Evolutionary conservation across 2,329 filamentous ascomycete species (phyloP), one percentile per base, ranked within the genome.

Genomic region (Ceratocystis cubensis): DNA sequence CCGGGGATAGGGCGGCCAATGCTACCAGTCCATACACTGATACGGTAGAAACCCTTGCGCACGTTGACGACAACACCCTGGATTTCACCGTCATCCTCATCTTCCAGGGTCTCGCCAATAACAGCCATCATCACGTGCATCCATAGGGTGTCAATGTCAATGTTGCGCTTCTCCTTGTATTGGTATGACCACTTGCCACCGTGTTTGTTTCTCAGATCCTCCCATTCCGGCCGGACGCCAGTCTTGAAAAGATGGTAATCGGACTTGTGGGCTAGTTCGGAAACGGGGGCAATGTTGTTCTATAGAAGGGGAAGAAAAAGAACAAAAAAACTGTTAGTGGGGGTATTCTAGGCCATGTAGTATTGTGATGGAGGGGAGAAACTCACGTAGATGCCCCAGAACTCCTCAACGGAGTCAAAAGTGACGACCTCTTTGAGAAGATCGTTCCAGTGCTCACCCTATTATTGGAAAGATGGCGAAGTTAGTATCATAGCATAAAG

Each of bases 11-110:
- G 84, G 81, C 93, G 93, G 74, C 93, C 93, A 66, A 91, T 91
- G 67, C 92, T 96, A 73, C 91, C 88, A 70, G 94, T 99, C 94
- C 95, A 99, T 72, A 97, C 85, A 75, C 93, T 92, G 71, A 99
- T 88, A 80, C 94, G 89, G 84, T 91, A 99, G 81, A 99, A 97
- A 64, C 89, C 92, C 81, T 96, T 96, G 77, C 94, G 89, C 68
- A 99, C 93, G 78, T 99, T 99, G 80, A 97, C 92, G 30, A 99
- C 94, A 44, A 99, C 95, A 70, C 94, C 94, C 94, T 97, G 97
- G 76, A 99, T 88, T 78, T 99, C 95, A 72, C 92, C 92, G 74
- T 97, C 94, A 44, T 88, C 87, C 74, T 96, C 92, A 50, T 89
- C 87, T 80, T 99, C 94, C 66, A 99, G 88, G 30, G 93, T 97